Base-by-base conservation (phyloP, 2,329 filamentous ascomycete species). In the Bipolaris zeicola region DNA sequence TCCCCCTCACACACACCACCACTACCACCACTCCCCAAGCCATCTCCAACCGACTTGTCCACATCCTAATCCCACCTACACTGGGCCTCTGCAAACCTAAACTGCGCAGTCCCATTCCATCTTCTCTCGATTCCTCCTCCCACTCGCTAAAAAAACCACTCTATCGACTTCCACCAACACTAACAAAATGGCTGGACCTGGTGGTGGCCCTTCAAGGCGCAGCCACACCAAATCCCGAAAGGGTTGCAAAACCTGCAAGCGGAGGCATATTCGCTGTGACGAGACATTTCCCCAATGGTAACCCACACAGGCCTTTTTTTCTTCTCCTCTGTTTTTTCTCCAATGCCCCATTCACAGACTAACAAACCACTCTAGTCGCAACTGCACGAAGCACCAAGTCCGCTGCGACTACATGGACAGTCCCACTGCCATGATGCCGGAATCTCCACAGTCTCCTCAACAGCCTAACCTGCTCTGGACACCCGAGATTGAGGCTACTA, bases 171-270 rank as follows among this genome's bases (percentile, higher is more conserved):
- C 66, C 60, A 57, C 59, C 65, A 53, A 54, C 51, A 5, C 18
- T 51, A 50, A 57, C 56, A 58, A 65, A 68, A 97, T 97, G 93
- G 91, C 92, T 81, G 92, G 92, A 80, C 91, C 92, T 75, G 93
- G 93, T 79, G 92, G 92, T 83, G 94, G 94, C 82, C 93, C 94
- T 77, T 93, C 94, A 76, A 82, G 87, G 71, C 86, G 86, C 76
- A 96, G 94, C 82, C 95, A 99, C 82, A 99, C 95, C 76, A 99
- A 99, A 83, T 98, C 94, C 71, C 89, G 95, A 74, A 98, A 97
- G 81, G 95, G 95, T 62, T 99, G 95, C 84, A 94, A 96, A 72
- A 96, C 92, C 61, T 99, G 95, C 85, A 99, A 99, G 80, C 89
- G 90, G 76, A 88, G 95, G 75, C 95, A 99, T 79, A 99, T 99